These are phyloP conservation scores for Penicillium rolfsii DNA, from an alignment of 2,329 filamentous ascomycete genomes.

Conservation along the genomic window DNA sequence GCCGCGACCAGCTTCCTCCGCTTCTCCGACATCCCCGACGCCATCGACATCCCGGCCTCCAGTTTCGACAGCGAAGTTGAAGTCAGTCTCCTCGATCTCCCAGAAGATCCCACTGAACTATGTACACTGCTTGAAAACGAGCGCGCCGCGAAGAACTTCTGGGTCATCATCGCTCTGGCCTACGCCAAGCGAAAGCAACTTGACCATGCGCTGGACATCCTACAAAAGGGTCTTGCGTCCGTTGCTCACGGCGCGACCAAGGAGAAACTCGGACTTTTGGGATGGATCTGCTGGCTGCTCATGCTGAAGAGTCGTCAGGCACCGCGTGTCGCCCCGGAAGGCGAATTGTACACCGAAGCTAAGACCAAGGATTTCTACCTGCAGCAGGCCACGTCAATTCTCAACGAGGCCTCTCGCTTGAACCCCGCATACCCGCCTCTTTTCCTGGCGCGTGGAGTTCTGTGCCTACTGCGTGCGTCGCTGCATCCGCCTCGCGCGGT, in stretches of 20 bases:
- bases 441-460: conserved; percentile 85
- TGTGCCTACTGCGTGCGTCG: conserved; percentile 85
- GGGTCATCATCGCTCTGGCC: conserved; percentile 96
- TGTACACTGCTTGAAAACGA: conserved; percentile 96
- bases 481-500: conserved; percentile 73
- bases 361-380: conserved; percentile 95
- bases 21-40: conserved; percentile 64
- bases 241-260: conserved; percentile 71
- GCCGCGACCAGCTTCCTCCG: conserved; percentile 48
- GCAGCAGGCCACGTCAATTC: conserved; percentile 81
- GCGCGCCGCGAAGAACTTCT: conserved; percentile 84
- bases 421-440: conserved; percentile 91
- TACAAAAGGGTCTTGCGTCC: conserved; percentile 73
- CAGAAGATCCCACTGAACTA: conserved; percentile 92
- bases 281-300: conserved; percentile 87
- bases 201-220: conserved; percentile 74
- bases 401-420: conserved; percentile 94
- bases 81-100: conserved; percentile 85
- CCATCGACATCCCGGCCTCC: conserved; percentile 67
- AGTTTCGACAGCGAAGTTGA: conserved; percentile 74
- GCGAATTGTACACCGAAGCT: conserved; percentile 66
- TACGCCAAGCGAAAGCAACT: conserved; percentile 96
- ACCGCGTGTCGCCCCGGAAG: conserved; percentile 67
- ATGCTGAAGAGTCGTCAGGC: conserved; percentile 86
- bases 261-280: conserved; percentile 82